Percentiles rank a stretch among this genome's conserved stretches.
These are phyloP conservation scores for Globisporangium carolinianum DNA, from an alignment of 352 stramenopile species.

Conservation along the genomic window DNA sequence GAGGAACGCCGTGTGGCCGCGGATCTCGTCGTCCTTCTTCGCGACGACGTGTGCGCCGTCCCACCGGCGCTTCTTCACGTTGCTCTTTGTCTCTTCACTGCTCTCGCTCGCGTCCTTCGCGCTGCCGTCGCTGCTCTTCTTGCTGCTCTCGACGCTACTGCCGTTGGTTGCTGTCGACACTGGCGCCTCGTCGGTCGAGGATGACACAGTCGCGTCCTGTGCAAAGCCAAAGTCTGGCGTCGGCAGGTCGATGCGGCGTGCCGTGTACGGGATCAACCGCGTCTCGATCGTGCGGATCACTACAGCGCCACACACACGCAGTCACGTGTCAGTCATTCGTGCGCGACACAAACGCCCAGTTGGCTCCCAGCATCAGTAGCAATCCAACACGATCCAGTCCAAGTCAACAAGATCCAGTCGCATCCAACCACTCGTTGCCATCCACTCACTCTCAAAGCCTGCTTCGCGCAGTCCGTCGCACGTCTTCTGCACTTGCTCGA, in stretches of 20 bases:
- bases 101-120: constrained; percentile 17
- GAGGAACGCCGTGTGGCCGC: constrained; percentile 81
- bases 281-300: constrained; percentile 91
- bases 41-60: constrained; percentile 63
- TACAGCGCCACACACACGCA: constrained; percentile 16
- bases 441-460: constrained; percentile 73
- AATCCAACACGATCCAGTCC: neutral
- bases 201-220: constrained; percentile 11
- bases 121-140: constrained; percentile 4
- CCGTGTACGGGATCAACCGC: constrained; percentile 81
- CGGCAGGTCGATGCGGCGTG: constrained; percentile 56
- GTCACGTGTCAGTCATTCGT: neutral
- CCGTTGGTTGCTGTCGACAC: constrained; percentile 12
- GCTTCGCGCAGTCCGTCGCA: constrained; percentile 59
- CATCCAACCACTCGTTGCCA: neutral
- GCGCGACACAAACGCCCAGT: neutral
- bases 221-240: constrained; percentile 57
- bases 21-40: constrained; percentile 84
- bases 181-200: constrained; percentile 5
- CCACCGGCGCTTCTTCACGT: constrained; percentile 44
- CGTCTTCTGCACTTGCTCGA: constrained; percentile 97
- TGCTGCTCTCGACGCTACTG: constrained; percentile 9
- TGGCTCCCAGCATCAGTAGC: neutral
- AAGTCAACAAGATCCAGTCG: neutral
- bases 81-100: constrained; percentile 14